Evolutionary conservation across 192 early-diverging fungal genomes (phyloP), one percentile per base, ranked within the genome.

Genomic region (Bifiguratus adelaidae): DNA sequence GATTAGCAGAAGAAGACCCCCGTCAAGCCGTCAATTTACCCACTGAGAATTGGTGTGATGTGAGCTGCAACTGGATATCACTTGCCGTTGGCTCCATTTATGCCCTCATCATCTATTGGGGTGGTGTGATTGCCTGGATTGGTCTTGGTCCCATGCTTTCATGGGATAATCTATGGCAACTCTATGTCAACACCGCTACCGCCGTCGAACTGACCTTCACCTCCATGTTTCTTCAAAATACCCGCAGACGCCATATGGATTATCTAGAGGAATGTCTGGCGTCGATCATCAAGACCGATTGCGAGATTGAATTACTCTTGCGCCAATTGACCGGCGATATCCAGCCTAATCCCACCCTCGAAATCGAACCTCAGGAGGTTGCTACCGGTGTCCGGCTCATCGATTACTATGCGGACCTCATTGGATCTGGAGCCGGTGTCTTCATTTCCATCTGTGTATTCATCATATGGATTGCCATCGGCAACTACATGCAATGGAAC

Each of bases 141-240:
- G 41, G 42, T 15, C 8, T 53, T 35, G 51, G 51, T 26, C 22
- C 32, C 15, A 27, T 16, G 15, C 41, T 41, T 34, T 30, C 18
- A 18, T 53, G 30, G 32, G 37, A 29, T 44, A 41, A 53, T 44
- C 23, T 25, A 6, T 53, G 51, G 51, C 51, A 53, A 32, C 42
- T 53, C 19, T 53, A 53, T 18, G 45, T 53, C 7, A 53, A 53
- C 15, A 43, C 51, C 36, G 51, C 41, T 44, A 41, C 41, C 22
- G 40, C 51, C 27, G 51, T 42, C 11, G 41, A 24, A 9, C 40
- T 53, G 29, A 42, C 41, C 25, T 42, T 53, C 12, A 43, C 30
- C 2, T 53, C 41, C 15, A 34, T 42, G 27, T 53, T 53, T 24
- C 34, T 53, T 13, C 40, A 41, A 35, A 53, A 53, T 12, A 53